Base-by-base conservation (phyloP, 2,329 filamentous ascomycete genomes). In the Phialophora chinensis region DNA sequence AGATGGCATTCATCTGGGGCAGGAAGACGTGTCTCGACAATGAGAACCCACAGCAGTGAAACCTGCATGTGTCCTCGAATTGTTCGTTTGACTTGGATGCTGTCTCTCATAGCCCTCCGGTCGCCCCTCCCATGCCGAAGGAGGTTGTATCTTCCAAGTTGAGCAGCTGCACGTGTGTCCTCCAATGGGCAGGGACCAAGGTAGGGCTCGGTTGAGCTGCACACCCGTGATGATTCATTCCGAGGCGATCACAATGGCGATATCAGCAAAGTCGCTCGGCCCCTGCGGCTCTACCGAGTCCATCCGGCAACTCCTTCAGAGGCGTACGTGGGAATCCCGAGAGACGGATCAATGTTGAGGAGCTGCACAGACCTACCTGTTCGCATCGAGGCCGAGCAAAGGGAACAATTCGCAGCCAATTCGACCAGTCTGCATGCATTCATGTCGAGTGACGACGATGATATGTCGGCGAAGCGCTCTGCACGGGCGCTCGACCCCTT, bases 381-480 rank as follows among this genome's bases (percentile, higher is more conserved):
- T 17, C 14, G 17, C 38, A 44, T 44, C 2, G 17, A 44, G 6
- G 38, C 17, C 38, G 38, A 44, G 38, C 38, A 6, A 6, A 17
- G 17, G 38, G 14, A n/a, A n/a, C 38, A 44, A 8, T 44, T 44
- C 38, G 17, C 38, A 44, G 14, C 38, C 38, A 44, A 3, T n/a
- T 44, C 17, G 17, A 44, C 38, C 38, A 44, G 5, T n/a, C 38
- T n/a, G 38, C 38, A 8, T 44, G 38, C 6, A 17, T n/a, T 44
- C 38, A 44, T 20, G 2, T 20, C 38, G 2, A n/a, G 38, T 8
- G 17, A 20, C 42, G n/a, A 60, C 42, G 42, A 50, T 31, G 57
- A 60, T 60, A 60, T 47, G 57, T 50, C 42, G 25, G 31, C 57
- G 57, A 60, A 50, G 57, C 57, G 57, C 57, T 31, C 25, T 60